A percentile compares a stretch with the other conserved stretches of the same genome.
Conservation (phyloP, 1,284 basidiomycete species). For the Rhodotorula glutinis region DNA sequence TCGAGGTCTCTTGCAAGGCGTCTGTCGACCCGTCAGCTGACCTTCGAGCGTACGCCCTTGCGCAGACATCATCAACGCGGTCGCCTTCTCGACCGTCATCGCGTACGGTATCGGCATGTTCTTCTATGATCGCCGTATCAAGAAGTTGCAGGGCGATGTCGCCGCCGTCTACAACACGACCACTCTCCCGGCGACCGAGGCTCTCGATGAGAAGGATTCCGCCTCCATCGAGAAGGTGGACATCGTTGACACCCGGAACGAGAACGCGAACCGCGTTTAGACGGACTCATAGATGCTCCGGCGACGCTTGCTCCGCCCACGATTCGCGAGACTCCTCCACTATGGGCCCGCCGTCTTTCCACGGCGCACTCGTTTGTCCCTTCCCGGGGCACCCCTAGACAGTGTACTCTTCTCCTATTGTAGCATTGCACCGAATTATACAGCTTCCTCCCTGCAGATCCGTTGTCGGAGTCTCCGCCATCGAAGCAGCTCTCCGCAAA, state of each 20-base stretch:
- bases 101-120: conserved; percentile 28
- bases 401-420: no score
- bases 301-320: no score
- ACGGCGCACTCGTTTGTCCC: no score
- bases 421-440: no score
- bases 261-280: background rate
- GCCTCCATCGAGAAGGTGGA: conserved; percentile 18
- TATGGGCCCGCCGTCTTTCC: no score
- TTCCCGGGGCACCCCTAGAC: no score
- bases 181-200: background rate
- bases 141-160: conserved; percentile 12
- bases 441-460: no score
- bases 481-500: no score
- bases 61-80: background rate
- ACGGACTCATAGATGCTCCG: no score
- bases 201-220: conserved; percentile 5
- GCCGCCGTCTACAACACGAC: conserved; percentile 4
- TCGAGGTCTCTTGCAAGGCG: background rate
- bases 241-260: conserved; percentile 2
- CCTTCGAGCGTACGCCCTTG: background rate
- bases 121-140: conserved; percentile 23
- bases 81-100: conserved; percentile 10
- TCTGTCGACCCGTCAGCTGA: no score
- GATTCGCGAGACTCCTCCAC: no score
- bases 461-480: no score